These are phyloP conservation scores for carrot (Daucus carota) DNA, from an alignment of 129 eudicot genomes.

Conservation along the genomic window DNA sequence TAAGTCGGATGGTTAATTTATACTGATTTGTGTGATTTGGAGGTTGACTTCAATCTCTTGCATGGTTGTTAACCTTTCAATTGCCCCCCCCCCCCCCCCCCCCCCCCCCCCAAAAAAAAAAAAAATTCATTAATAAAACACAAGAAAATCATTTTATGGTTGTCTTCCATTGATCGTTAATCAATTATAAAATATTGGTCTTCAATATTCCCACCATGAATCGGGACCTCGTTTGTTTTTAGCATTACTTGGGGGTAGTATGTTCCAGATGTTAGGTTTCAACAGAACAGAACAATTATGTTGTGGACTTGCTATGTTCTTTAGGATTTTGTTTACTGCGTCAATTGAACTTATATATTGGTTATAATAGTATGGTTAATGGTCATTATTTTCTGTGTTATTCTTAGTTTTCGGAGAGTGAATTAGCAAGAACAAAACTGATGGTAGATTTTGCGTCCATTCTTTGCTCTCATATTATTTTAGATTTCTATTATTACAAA, in stretches of 20 bases:
- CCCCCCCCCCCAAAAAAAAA: no score
- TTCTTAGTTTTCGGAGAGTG: neutral
- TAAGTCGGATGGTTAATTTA: neutral
- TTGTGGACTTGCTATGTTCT: neutral
- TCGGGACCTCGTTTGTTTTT: neutral
- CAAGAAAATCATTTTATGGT: no score
- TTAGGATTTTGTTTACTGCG: neutral
- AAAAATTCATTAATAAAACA: no score
- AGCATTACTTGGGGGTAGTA: neutral
- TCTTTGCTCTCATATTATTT: neutral
- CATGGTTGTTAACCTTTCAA: neutral
- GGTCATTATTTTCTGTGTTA: neutral
- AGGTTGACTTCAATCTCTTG: neutral
- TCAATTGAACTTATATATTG: neutral
- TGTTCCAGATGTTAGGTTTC: neutral
- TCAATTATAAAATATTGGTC: neutral
- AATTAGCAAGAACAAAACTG: neutral
- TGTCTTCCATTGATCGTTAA: neutral
- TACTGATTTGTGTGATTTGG: neutral
- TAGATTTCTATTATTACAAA: neutral
- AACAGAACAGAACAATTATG: neutral
- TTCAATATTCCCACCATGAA: neutral
- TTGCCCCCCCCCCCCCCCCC: no score
- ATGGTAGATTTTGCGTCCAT: neutral
- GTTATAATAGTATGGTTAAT: neutral